Evolutionary conservation across 2,329 filamentous ascomycete genomes (phyloP).

Genomic region (Aspergillus fumigatus): DNA sequence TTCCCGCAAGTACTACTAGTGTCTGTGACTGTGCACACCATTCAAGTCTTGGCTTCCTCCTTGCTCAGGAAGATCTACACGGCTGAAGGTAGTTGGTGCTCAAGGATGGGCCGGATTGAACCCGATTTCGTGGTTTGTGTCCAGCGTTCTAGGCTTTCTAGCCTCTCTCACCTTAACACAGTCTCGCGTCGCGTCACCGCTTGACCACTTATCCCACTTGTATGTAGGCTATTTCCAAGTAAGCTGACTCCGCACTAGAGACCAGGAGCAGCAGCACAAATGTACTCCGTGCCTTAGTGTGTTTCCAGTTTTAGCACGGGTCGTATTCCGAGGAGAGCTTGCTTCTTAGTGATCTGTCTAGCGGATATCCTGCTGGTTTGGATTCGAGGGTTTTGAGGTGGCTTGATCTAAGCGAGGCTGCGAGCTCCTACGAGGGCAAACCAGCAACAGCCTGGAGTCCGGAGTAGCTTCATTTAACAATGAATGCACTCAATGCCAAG

Average conservation of each 20-base stretch:
- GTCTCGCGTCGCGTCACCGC: too few relatives aligned
- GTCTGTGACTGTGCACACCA: background rate
- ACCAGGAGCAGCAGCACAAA: too few relatives aligned
- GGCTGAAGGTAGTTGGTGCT: background rate
- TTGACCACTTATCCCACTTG: too few relatives aligned
- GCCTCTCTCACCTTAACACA: too few relatives aligned
- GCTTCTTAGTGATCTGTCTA: background rate
- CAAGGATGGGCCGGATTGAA: too few relatives aligned
- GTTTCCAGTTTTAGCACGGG: background rate
- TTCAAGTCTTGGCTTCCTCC: background rate
- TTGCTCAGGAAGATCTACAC: background rate
- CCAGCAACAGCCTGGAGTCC: background rate
- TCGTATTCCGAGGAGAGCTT: background rate
- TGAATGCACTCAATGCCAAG: background rate
- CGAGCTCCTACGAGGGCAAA: too few relatives aligned
- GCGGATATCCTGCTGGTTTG: background rate
- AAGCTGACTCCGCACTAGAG: too few relatives aligned
- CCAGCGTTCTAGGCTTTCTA: too few relatives aligned
- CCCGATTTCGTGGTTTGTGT: too few relatives aligned
- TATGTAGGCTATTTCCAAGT: too few relatives aligned
- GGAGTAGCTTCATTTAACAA: background rate
- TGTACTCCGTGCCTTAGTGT: background rate
- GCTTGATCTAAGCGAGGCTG: background rate
- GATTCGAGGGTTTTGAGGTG: background rate
- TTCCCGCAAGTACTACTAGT: background rate